Base-by-base conservation (phyloP, 352 stramenopile genomes). In the Pythium oligandrum region DNA sequence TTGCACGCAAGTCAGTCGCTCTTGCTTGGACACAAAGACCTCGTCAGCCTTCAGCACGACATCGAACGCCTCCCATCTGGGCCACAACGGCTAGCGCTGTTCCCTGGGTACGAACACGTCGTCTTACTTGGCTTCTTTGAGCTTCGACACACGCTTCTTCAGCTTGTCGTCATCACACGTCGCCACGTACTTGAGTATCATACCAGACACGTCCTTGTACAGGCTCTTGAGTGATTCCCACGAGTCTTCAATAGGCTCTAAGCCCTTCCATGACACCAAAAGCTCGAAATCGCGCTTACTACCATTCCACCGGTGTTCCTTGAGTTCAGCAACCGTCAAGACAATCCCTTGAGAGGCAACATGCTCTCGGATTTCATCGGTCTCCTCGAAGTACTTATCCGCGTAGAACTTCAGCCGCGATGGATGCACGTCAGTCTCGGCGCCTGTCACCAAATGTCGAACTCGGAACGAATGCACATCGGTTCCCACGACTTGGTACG, bases 381-480 rank as follows among this genome's bases (percentile, higher is more conserved):
- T 59, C 6, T 68, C 45, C 32, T 73, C 11, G 8, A 73, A 30
- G 9, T n/a, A 39, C 40, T 35, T 51, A 49, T 74, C 55, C 17
- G 52, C 51, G n/a, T 72, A 71, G 10, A 75, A 64, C 43, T 72
- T 78, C 11, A 75, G 32, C 7, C 57, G 43, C 2, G 55, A 70
- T 3, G 49, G 0, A 48, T 76, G 58, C 2, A 70, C 64, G 4
- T 75, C 60, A 1, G 36, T 63, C 30, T 51, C 31, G 2, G 63
- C 59, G 1, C 53, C 53, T 0, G 63, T 63, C 3, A 58, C 11
- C 3, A 71, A 33, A 35, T 71, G 11, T 51, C 63, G 11, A 11
- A 78, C 45, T 5, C 38, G 36, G 37, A 66, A 73, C 6, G 52
- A 68, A 32, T 68, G 61, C 34, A 53, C 33, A 11, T 64, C 46